These are phyloP conservation scores for Fusarium redolens DNA, from an alignment of 2,329 filamentous ascomycete genomes.

Conservation along the genomic window DNA sequence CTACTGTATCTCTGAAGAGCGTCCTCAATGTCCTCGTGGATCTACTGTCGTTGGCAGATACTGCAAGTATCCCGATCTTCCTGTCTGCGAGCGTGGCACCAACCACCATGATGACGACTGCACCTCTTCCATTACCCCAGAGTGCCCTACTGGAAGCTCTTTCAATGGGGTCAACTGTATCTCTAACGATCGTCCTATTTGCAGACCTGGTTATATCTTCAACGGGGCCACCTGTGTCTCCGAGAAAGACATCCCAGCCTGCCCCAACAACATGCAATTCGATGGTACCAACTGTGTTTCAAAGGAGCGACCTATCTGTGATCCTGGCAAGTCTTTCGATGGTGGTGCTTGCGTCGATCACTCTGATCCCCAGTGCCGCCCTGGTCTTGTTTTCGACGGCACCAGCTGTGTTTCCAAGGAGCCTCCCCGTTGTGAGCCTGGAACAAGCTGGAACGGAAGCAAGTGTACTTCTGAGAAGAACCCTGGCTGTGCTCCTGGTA, in stretches of 20 bases:
- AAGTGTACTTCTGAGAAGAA: slow-evolving; percentile 12
- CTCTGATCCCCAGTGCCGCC: neutral
- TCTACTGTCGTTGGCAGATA: slow-evolving; percentile 1
- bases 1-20: neutral
- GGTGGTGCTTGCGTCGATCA: neutral
- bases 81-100: slow-evolving; percentile 4
- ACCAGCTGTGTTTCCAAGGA: slow-evolving; percentile 10
- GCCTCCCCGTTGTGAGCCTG: neutral
- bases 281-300: slow-evolving; percentile 13
- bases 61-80: slow-evolving; percentile 13
- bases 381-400: slow-evolving; percentile 5
- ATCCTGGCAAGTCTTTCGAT: neutral
- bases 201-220: neutral
- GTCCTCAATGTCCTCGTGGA: neutral
- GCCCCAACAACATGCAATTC: neutral
- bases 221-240: slow-evolving; percentile 2
- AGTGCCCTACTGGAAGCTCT: neutral
- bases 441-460: slow-evolving; percentile 3
- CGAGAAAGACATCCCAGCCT: neutral
- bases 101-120: slow-evolving; percentile 1
- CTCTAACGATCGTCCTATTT: neutral
- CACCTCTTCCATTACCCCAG: neutral
- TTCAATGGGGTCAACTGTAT: slow-evolving; percentile 1
- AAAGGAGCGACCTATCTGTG: neutral
- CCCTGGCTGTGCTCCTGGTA: neutral